Conservation (phyloP, 495 filamentous ascomycete species). For the Tuber calosporum region DNA sequence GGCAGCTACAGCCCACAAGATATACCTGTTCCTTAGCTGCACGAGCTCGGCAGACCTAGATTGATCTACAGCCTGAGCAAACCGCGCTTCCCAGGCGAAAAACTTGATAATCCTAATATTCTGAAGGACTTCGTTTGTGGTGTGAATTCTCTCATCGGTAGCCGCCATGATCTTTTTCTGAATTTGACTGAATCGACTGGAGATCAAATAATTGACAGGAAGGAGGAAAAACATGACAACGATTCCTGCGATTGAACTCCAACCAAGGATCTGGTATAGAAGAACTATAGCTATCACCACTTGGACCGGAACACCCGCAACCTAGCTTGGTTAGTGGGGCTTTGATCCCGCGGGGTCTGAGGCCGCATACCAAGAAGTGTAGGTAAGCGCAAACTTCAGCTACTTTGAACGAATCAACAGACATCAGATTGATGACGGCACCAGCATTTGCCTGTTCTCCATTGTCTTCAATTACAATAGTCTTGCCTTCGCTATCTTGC, state of each 20-base stretch:
- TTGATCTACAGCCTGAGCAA: constrained; percentile 76
- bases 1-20: constrained; percentile 83
- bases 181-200: constrained; percentile 69
- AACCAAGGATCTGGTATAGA: constrained; percentile 81
- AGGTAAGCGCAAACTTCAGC: constrained; percentile 86
- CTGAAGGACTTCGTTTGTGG: constrained; percentile 92
- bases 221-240: constrained; percentile 82
- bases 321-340: constrained; percentile 13
- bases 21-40: constrained; percentile 70
- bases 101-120: constrained; percentile 99
- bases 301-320: constrained; percentile 72
- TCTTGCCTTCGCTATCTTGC: constrained; percentile 42
- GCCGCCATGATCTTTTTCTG: constrained; percentile 89
- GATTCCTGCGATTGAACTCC: constrained; percentile 89
- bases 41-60: constrained; percentile 73
- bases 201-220: constrained; percentile 81
- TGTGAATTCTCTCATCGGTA: constrained; percentile 92
- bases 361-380: constrained; percentile 61
- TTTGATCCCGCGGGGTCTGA: neutral
- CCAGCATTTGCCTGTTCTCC: constrained; percentile 81
- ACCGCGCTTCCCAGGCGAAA: constrained; percentile 97
- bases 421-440: constrained; percentile 98
- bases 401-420: constrained; percentile 98
- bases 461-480: constrained; percentile 45
- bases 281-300: constrained; percentile 65